These are phyloP conservation scores for Rhizopogon parksii DNA, from an alignment of 1,284 basidiomycete genomes.

Conservation along the genomic window DNA sequence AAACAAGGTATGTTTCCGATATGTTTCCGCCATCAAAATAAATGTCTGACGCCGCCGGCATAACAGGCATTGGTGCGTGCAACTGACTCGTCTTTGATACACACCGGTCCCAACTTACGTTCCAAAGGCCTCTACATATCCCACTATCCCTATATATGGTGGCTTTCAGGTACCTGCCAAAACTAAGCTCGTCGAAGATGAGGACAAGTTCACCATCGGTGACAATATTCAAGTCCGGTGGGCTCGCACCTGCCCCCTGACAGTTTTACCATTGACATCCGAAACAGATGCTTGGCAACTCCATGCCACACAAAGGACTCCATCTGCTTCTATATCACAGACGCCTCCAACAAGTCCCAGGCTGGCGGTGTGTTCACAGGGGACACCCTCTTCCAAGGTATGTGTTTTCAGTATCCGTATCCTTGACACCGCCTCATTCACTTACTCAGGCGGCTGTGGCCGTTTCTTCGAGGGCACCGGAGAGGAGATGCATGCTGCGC, in stretches of 20 bases:
- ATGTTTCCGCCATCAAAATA: not conserved
- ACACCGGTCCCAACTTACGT: constrained; percentile 1
- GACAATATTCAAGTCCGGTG: constrained; percentile 68
- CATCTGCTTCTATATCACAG: constrained; percentile 81
- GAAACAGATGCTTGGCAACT: constrained; percentile 72
- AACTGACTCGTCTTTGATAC: constrained; percentile 3
- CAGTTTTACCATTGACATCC: constrained; percentile 7
- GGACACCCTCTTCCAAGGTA: constrained; percentile 79
- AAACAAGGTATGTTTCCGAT: constrained; percentile 47
- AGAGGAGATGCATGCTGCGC: constrained; percentile 77
- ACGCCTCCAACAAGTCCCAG: constrained; percentile 41
- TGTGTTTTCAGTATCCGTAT: constrained; percentile 43
- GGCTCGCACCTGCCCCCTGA: constrained; percentile 13
- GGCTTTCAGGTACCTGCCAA: constrained; percentile 72
- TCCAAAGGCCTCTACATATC: constrained; percentile 52
- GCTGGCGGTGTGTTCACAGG: constrained; percentile 88
- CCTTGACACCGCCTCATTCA: constrained; percentile 88
- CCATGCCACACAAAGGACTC: constrained; percentile 98
- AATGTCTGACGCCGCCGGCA: constrained; percentile 9
- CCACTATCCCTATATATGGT: constrained; percentile 73
- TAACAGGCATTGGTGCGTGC: constrained; percentile 49
- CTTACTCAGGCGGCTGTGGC: constrained; percentile 92
- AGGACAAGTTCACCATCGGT: constrained; percentile 68
- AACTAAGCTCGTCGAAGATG: constrained; percentile 72
- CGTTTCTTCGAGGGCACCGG: constrained; percentile 93